Evolutionary conservation across 768 basidiomycete genomes (phyloP).

Genomic region (Russula brevipes): DNA sequence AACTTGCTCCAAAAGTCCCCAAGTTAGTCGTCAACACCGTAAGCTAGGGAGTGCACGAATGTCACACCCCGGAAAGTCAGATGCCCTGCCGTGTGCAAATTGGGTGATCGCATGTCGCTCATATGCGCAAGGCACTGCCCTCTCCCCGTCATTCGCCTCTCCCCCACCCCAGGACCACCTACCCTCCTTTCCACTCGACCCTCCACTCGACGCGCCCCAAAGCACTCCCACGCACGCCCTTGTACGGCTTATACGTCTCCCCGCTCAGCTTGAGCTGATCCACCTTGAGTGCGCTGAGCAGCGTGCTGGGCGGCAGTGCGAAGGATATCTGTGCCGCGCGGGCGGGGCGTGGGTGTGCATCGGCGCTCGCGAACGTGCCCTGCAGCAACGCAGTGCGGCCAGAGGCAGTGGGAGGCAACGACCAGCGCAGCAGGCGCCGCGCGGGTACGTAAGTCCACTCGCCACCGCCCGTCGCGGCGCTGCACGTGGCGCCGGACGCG

Average conservation of each 20-base stretch:
- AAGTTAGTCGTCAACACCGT: no score
- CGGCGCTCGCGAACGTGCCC: slow-evolving; percentile 61
- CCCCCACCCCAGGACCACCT: not conserved
- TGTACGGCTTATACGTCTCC: slow-evolving; percentile 86
- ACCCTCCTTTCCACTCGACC: slow-evolving; percentile 22
- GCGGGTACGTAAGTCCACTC: slow-evolving; percentile 79
- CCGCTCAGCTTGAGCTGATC: slow-evolving; percentile 78
- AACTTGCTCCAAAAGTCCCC: no score
- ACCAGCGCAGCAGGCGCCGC: slow-evolving; percentile 64
- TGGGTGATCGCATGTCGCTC: no score
- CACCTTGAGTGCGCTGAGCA: slow-evolving; percentile 76
- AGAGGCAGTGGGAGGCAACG: slow-evolving; percentile 60
- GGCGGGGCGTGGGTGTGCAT: slow-evolving; percentile 52
- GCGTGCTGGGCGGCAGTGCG: slow-evolving; percentile 54
- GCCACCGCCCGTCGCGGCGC: slow-evolving; percentile 53
- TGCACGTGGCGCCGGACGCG: slow-evolving; percentile 68
- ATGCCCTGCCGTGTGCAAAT: no score
- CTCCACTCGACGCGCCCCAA: slow-evolving; percentile 66
- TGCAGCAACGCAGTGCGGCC: slow-evolving; percentile 50
- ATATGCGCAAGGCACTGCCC: no score
- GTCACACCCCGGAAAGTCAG: no score
- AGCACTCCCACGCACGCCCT: slow-evolving; percentile 72
- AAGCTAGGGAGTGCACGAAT: no score
- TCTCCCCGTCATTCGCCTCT: no score
- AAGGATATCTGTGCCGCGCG: slow-evolving; percentile 71